Base-by-base conservation (phyloP, 352 stramenopile species). In the Thraustochytrium sp. region DNA sequence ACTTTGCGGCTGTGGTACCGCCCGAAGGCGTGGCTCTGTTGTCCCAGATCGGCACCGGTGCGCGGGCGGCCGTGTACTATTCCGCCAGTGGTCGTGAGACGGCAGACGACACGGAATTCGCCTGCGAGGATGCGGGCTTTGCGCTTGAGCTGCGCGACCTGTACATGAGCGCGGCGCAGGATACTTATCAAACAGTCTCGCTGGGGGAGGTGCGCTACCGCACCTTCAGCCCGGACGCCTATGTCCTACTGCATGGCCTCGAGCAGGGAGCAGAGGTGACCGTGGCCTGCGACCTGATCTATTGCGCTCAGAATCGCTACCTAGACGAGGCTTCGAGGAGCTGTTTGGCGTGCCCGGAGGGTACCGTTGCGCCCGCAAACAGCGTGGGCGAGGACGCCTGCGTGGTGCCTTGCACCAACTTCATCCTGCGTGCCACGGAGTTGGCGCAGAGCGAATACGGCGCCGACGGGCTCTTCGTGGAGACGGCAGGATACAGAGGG, bases 381-480 rank as follows among this genome's bases (percentile, higher is more conserved):
- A 65, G 48, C 49, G 21, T 2, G 21, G 42, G 48, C 8, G 16
- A 18, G 23, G 18, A 65, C 11, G 46, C 48, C 3, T 80, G 68
- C 51, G 31, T 55, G 8, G 29, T 75, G n/a, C n/a, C 68, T n/a
- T 80, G 68, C 31, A 18, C 3, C 8, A 72, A 44, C n/a, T n/a
- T 80, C 21, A 38, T 46, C 11, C 34, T 63, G 3, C 26, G 4
- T 1, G 42, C 68, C 11, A 46, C 31, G 9, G 68, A 26, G 11
- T 23, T 49, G 1, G 5, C 40, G 3, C 26, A 44, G 11, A 46
- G 23, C 8, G 23, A 44, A 9, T 53, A 55, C 34, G 68, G 68
- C 37, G 68, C 68, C 5, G 68, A 80, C 63, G 68, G 68, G 29
- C 31, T 80, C 18, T 80, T 29, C n/a, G 40, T 42, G n/a, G 29